These are phyloP conservation scores for Dissophora globulifera DNA, from an alignment of 192 early-diverging fungal genomes.

Conservation along the genomic window DNA sequence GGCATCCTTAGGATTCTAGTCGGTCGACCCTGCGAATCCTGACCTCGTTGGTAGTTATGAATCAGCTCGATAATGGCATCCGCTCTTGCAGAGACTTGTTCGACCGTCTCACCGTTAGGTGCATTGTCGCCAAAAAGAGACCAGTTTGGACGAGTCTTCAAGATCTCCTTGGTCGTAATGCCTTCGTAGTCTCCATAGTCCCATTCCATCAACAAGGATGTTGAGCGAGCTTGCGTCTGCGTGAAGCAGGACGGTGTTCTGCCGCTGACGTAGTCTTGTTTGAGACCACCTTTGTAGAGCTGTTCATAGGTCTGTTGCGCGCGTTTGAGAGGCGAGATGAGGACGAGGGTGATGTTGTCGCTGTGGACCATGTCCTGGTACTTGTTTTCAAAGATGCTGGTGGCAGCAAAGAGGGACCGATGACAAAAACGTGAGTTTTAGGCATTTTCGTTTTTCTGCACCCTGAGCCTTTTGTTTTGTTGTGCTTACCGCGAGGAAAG, in stretches of 20 bases:
- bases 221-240: slow-evolving; percentile 38
- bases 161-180: slow-evolving; percentile 56
- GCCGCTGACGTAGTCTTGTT: slow-evolving; percentile 2
- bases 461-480: neutral
- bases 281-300: slow-evolving; percentile 10
- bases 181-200: slow-evolving; percentile 61
- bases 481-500: slow-evolving; percentile 43
- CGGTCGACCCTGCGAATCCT: slow-evolving; percentile 21
- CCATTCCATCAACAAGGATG: slow-evolving; percentile 51
- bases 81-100: slow-evolving; percentile 49
- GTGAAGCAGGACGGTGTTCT: slow-evolving; percentile 28
- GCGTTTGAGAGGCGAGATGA: slow-evolving; percentile 48
- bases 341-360: slow-evolving; percentile 47
- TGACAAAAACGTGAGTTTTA: neutral
- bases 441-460: neutral
- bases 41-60: slow-evolving; percentile 40
- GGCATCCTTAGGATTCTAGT: slow-evolving; percentile 29
- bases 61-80: slow-evolving; percentile 56
- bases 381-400: slow-evolving; percentile 55
- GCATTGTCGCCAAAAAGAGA: slow-evolving; percentile 48
- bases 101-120: slow-evolving; percentile 55
- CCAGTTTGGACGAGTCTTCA: slow-evolving; percentile 42
- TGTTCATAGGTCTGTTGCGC: slow-evolving; percentile 56
- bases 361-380: slow-evolving; percentile 55
- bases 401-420: neutral